These are phyloP conservation scores for Gossypium bickii DNA, from an alignment of 345 rosid genomes.

Conservation along the genomic window DNA sequence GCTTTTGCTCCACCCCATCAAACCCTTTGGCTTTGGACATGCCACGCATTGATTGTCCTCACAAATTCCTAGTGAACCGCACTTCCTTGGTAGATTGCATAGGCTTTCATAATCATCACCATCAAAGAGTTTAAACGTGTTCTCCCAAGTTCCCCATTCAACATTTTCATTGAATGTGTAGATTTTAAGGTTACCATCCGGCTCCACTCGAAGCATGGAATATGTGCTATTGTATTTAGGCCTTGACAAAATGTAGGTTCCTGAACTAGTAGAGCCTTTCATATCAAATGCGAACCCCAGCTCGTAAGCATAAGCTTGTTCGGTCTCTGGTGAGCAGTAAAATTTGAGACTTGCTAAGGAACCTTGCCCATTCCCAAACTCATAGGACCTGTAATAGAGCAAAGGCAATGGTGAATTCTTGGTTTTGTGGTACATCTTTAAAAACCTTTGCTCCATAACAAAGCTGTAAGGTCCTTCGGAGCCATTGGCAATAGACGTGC, in stretches of 20 bases:
- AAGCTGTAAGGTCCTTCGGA: constrained; percentile 47
- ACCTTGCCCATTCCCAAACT: background rate
- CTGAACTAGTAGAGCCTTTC: constrained; percentile 5
- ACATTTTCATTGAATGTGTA: constrained; percentile 3
- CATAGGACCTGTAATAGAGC: constrained; percentile 19
- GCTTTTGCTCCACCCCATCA: constrained; percentile 7
- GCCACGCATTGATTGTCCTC: background rate
- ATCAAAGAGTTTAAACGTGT: background rate
- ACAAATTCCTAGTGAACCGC: background rate
- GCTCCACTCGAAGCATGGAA: constrained; percentile 7
- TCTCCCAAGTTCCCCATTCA: background rate
- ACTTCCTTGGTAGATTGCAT: background rate
- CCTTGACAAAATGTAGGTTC: constrained; percentile 10
- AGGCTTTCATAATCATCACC: background rate
- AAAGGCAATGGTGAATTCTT: constrained; percentile 21
- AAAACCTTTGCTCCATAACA: constrained; percentile 33
- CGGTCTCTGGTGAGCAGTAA: background rate
- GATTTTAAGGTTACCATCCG: constrained; percentile 7
- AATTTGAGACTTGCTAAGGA: background rate
- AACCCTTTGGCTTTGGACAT: constrained; percentile 6
- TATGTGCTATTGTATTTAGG: constrained; percentile 7
- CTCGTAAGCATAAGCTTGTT: constrained; percentile 10
- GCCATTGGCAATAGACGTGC: constrained; percentile 31
- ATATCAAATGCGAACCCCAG: constrained; percentile 2
- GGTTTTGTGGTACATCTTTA: constrained; percentile 11